Evolutionary conservation across 2,329 filamentous ascomycete species (phyloP).

Genomic region (Trichophyton mentagrophytes): DNA sequence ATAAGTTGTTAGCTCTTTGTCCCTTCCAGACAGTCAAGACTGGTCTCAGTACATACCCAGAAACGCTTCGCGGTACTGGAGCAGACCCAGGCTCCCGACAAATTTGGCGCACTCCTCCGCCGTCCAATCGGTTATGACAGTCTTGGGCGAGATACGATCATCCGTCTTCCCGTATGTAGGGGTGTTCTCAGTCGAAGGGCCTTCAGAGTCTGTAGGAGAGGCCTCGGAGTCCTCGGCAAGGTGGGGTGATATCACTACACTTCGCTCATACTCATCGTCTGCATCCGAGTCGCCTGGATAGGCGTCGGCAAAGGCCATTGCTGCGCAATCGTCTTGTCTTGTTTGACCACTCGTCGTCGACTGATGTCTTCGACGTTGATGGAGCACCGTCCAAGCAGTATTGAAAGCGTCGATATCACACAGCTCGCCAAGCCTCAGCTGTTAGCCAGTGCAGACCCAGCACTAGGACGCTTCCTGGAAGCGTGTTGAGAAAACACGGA

Average conservation of each 20-base stretch:
- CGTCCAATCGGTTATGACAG: constrained; percentile 49
- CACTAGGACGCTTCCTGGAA: background rate
- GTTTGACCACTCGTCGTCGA: background rate
- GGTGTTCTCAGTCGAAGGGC: constrained; percentile 48
- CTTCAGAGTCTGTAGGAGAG: constrained; percentile 45
- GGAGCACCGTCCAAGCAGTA: background rate
- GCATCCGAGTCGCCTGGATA: constrained; percentile 53
- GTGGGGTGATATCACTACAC: constrained; percentile 45
- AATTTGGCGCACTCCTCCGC: constrained; percentile 86
- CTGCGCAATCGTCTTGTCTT: background rate
- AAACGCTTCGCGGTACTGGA: constrained; percentile 72
- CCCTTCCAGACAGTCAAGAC: background rate
- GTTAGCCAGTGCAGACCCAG: too few relatives aligned
- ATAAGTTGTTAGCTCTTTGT: background rate
- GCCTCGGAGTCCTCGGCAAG: constrained; percentile 45
- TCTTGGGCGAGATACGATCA: constrained; percentile 41
- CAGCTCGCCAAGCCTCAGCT: background rate
- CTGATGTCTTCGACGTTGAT: background rate
- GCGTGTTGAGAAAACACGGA: background rate
- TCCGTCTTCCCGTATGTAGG: constrained; percentile 46
- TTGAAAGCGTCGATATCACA: too few relatives aligned
- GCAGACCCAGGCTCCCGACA: constrained; percentile 62
- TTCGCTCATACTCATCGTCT: constrained; percentile 54
- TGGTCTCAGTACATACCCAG: constrained; percentile 50
- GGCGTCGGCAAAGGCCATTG: constrained; percentile 4